Conservation (phyloP, 495 filamentous ascomycete genomes). For the Aspergillus nanangensis region DNA sequence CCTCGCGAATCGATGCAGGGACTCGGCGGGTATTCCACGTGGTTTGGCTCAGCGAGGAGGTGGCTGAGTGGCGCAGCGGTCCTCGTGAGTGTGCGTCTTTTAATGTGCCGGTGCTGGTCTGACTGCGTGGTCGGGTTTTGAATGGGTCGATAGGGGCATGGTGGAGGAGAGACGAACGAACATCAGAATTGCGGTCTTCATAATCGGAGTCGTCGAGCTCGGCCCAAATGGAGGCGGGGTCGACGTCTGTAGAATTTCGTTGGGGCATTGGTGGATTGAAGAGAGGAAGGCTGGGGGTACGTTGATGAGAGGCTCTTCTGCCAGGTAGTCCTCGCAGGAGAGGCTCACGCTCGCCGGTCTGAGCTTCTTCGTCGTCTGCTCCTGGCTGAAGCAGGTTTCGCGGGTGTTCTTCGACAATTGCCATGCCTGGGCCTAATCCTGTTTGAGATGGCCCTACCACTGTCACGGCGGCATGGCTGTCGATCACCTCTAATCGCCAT, state of each 20-base stretch:
- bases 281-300: conserved; percentile 37
- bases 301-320: conserved; percentile 20
- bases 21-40: conserved; percentile 20
- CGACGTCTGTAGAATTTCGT: conserved; percentile 28
- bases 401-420: conserved; percentile 35
- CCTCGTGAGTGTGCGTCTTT: conserved; percentile 15
- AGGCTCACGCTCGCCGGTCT: conserved; percentile 35
- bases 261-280: conserved; percentile 21
- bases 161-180: conserved; percentile 9
- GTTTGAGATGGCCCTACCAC: conserved; percentile 35
- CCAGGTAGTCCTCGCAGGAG: conserved; percentile 23
- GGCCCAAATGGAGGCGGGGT: conserved; percentile 46
- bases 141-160: conserved; percentile 14
- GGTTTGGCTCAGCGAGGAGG: conserved; percentile 19
- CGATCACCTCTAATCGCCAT: conserved; percentile 80
- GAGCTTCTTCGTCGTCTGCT: conserved; percentile 29
- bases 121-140: conserved; percentile 21
- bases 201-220: conserved; percentile 46
- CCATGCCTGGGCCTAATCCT: conserved; percentile 41
- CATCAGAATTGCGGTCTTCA: conserved; percentile 15
- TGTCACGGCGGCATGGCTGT: conserved; percentile 47
- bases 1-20: conserved; percentile 6
- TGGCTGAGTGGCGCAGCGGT: conserved; percentile 22
- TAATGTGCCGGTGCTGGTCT: conserved; percentile 18
- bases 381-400: conserved; percentile 16